phyloP scores from a whole-genome alignment of 148 eudicot species.

The Pharnaceum exiguum region DNA sequence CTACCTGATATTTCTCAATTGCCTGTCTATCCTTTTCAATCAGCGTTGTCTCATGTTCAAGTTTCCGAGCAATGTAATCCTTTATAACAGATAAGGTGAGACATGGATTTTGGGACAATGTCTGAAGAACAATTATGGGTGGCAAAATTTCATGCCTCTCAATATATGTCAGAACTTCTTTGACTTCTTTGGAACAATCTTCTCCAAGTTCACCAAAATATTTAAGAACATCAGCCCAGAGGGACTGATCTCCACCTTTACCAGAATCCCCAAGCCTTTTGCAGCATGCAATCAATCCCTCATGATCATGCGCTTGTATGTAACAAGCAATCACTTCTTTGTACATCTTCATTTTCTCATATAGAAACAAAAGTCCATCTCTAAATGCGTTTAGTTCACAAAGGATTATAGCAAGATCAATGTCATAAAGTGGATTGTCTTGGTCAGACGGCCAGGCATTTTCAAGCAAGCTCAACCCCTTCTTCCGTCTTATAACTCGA shows the following conservation, averaged over 20 bases:
- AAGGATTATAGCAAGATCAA: slow-evolving; percentile 85
- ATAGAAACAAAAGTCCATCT: slow-evolving; percentile 76
- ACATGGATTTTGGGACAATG: slow-evolving; percentile 83
- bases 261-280: slow-evolving; percentile 96
- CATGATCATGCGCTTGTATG: slow-evolving; percentile 94
- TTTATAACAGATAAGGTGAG: slow-evolving; percentile 88
- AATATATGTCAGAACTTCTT: slow-evolving; percentile 83
- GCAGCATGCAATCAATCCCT: slow-evolving; percentile 95
- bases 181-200: slow-evolving; percentile 96
- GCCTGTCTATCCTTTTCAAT: slow-evolving; percentile 87
- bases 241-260: slow-evolving; percentile 84
- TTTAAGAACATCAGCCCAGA: slow-evolving; percentile 89
- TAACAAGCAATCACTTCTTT: slow-evolving; percentile 97
- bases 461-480: slow-evolving; percentile 77
- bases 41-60: slow-evolving; percentile 86
- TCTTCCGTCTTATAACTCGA: slow-evolving; percentile 53
- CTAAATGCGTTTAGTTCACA: slow-evolving; percentile 86
- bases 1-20: slow-evolving; percentile 87
- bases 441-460: slow-evolving; percentile 82
- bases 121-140: slow-evolving; percentile 86
- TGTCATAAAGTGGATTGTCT: slow-evolving; percentile 85
- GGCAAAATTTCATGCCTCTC: slow-evolving; percentile 95
- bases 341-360: slow-evolving; percentile 92
- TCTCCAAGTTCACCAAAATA: slow-evolving; percentile 99
- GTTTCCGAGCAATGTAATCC: slow-evolving; percentile 93